Conservation (phyloP, 73 alveolate species). For the Paramecium primaurelia region DNA sequence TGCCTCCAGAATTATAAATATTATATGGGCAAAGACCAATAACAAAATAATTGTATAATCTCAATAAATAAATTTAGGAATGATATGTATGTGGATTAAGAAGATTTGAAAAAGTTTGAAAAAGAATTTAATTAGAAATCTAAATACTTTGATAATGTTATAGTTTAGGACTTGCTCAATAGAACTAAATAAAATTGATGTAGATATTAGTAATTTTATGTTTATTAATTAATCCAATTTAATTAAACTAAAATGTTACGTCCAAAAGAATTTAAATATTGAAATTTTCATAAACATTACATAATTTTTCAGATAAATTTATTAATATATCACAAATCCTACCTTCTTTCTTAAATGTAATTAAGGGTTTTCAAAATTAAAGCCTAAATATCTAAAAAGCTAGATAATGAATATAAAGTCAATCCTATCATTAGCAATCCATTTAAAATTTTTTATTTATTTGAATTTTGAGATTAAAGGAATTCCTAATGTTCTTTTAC, state of each 20-base stretch:
- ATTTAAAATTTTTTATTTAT: background rate
- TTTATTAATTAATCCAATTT: background rate
- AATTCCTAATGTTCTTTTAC: background rate
- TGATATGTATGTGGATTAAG: background rate
- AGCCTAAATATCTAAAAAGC: background rate
- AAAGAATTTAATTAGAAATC: background rate
- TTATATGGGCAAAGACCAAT: background rate
- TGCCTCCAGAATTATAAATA: background rate
- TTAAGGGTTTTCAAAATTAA: background rate
- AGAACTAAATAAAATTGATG: background rate
- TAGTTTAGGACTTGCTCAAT: background rate
- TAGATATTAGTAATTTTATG: background rate
- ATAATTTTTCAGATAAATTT: background rate
- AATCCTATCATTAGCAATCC: background rate
- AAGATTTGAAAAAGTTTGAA: background rate
- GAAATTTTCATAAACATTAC: background rate
- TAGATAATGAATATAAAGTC: background rate
- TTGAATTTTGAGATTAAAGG: background rate
- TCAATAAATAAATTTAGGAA: background rate
- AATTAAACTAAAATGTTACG: background rate
- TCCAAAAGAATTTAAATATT: background rate
- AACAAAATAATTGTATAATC: background rate
- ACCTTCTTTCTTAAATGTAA: background rate
- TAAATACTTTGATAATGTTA: background rate
- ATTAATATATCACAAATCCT: background rate